Base-by-base conservation (phyloP, 2,329 filamentous ascomycete species). In the Colletotrichum musicola region DNA sequence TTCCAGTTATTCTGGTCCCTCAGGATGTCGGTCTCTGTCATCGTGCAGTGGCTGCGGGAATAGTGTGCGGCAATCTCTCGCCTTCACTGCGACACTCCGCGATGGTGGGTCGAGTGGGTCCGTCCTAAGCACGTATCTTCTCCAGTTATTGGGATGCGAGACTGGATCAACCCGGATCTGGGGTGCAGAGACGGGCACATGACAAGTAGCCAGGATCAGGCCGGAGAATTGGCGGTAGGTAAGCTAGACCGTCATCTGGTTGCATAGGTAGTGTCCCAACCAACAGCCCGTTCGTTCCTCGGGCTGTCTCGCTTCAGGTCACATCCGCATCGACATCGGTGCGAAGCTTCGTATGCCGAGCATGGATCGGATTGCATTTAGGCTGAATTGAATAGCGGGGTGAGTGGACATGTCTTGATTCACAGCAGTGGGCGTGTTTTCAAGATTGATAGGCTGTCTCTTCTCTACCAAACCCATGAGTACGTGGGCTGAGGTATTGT, bases 21-120 rank as follows among this genome's bases (percentile, higher is more conserved):
- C 27, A n/a, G 13, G 20, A 50, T 10, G 16, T 16, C 16, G 30
- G 9, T 27, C 38, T 42, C 14, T 47, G 38, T 64, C 59, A 67
- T 67, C 12, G 44, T 4, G 44, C 38, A 46, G 49, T 5, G 18
- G 14, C 25, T 7, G 16, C 7, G 22, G 20, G 30, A 10, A 35
- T 35, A 10, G 30, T 10, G 7, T 35, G 10, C 6, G 30, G 7
- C 30, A 9, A 10, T 10, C 13, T 35, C 7, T 13, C 38, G 2
- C 58, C 61, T 58, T 62, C 62, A 53, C 2, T 42, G 65, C 68
- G 65, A 69, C 14, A 64, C 35, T 69, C 64, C 61, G 65, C 64
- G 61, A 69, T 13, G 46, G n/a, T 25, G 57, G 20, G 13, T n/a
- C 14, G 6, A 22, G 63, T 62, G 63, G 63, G 30, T 42, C 57